These are phyloP conservation scores for Yamadazyma atmosphaerica DNA, from an alignment of 1,139 yeast genomes.

Conservation along the genomic window DNA sequence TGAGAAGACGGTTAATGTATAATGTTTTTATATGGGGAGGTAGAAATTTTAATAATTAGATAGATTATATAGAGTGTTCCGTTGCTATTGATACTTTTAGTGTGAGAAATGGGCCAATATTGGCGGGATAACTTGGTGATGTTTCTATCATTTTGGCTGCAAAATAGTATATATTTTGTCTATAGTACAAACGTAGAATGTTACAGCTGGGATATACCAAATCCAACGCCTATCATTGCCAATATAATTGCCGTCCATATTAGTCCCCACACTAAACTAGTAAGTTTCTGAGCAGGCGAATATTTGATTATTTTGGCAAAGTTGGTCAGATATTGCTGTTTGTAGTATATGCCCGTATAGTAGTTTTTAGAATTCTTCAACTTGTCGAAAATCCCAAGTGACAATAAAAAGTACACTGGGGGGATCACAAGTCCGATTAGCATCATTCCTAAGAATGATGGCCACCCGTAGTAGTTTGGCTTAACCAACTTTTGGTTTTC, in stretches of 20 bases:
- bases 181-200: neutral
- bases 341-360: conserved; percentile 21
- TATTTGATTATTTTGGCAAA: conserved; percentile 18
- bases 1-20: too few species aligned
- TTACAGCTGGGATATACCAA: conserved; percentile 23
- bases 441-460: conserved; percentile 23
- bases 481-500: neutral
- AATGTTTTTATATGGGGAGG: too few species aligned
- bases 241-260: conserved; percentile 34
- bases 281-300: conserved; percentile 32
- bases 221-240: conserved; percentile 45
- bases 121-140: too few species aligned
- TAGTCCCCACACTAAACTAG: conserved; percentile 33
- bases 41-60: too few species aligned
- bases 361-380: conserved; percentile 16
- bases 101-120: too few species aligned
- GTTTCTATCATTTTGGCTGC: too few species aligned
- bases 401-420: conserved; percentile 33
- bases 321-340: conserved; percentile 18
- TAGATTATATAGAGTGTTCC: too few species aligned
- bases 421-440: conserved; percentile 33
- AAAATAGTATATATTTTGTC: too few species aligned
- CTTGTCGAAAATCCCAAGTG: conserved; percentile 36
- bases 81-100: too few species aligned
- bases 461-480: conserved; percentile 18